Base-by-base conservation (phyloP, 768 basidiomycete species). In the Gyrodon lividus region DNA sequence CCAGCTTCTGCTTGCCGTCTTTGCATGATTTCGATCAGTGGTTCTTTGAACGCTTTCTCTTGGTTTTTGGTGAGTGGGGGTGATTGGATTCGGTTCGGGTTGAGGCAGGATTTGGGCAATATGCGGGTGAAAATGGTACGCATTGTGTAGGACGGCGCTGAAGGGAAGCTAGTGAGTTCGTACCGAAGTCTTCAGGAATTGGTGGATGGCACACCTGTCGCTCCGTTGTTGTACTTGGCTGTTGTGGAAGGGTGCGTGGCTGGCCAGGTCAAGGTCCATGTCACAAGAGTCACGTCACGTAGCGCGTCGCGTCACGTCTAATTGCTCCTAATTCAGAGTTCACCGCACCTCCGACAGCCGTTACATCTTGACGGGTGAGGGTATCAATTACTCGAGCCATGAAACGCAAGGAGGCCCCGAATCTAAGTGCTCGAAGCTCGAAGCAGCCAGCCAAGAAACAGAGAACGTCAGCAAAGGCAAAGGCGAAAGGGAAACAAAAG, bases 1-100 rank as follows among this genome's bases (percentile, higher is more conserved):
- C 74, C 76, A 0, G 71, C 65, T 24, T 68, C 68, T 20, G 62
- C 57, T 59, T 77, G 71, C 24, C 70, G 71, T 48, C 72, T 67
- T 50, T 69, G 64, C 37, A 82, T 72, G 16, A 70, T 57, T 53
- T 75, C 71, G 48, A 79, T 69, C 38, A 81, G 68, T 0, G 77
- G 62, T 23, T 58, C 57, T 55, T 68, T 72, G 26, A 61, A 44
- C 7, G 55, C 48, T 24, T 60, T 61, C 41, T 66, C 60, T 46
- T 66, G 62, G 39, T 56, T 56, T 43, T 60, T 69, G 12, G 69
- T 71, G 52, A 69, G 69, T 2, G 69, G 69, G 6, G 65, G 65
- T 20, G 69, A 63, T 38, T 57, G 55, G 44, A 72, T 44, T 31
- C 49, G 60, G 40, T 40, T 8, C 3, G 45, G 50, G 9, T 51